A percentile compares a stretch with the other conserved stretches of the same genome.
Evolutionary conservation across 2,329 filamentous ascomycete genomes (phyloP).

Genomic region (Penicillium glabrum): DNA sequence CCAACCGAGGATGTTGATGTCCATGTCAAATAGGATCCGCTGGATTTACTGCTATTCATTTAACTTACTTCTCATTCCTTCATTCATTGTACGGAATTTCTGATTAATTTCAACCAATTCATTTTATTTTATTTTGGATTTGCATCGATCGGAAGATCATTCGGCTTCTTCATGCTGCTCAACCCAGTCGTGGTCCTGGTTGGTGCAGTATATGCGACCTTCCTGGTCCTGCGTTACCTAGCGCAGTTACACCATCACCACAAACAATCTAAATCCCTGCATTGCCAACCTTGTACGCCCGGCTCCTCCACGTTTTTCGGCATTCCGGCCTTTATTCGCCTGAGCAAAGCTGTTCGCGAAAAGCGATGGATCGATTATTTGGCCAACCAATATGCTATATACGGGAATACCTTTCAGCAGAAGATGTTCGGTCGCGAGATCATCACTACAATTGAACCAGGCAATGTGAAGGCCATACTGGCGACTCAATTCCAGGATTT

Average conservation of each 20-base stretch:
- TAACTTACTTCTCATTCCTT: background rate
- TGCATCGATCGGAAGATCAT: background rate
- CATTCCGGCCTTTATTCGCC: conserved; percentile 23
- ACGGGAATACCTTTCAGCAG: conserved; percentile 29
- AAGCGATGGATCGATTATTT: conserved; percentile 33
- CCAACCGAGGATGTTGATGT: conserved; percentile 10
- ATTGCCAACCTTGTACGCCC: conserved; percentile 23
- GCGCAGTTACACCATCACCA: conserved; percentile 22
- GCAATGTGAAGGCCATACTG: conserved; percentile 80
- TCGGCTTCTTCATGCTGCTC: conserved; percentile 21
- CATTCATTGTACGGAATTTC: background rate
- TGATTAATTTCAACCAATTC: background rate
- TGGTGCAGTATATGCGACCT: conserved; percentile 19
- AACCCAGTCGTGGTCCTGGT: conserved; percentile 18
- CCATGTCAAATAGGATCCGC: conserved; percentile 1
- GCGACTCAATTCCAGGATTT: conserved; percentile 81
- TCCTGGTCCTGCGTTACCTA: conserved; percentile 24
- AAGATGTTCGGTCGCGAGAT: conserved; percentile 18
- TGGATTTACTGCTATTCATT: conserved; percentile 1
- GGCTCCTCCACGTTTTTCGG: conserved; percentile 21
- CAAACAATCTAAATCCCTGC: conserved; percentile 25
- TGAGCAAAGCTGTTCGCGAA: conserved; percentile 26
- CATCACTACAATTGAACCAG: conserved; percentile 37
- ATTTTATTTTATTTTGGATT: background rate
- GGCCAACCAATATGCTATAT: conserved; percentile 20